A percentile compares a stretch with the other conserved stretches of the same genome.
These are phyloP conservation scores for Chrysanthemum seticuspe DNA, from an alignment of 129 eudicot species.

Conservation along the genomic window DNA sequence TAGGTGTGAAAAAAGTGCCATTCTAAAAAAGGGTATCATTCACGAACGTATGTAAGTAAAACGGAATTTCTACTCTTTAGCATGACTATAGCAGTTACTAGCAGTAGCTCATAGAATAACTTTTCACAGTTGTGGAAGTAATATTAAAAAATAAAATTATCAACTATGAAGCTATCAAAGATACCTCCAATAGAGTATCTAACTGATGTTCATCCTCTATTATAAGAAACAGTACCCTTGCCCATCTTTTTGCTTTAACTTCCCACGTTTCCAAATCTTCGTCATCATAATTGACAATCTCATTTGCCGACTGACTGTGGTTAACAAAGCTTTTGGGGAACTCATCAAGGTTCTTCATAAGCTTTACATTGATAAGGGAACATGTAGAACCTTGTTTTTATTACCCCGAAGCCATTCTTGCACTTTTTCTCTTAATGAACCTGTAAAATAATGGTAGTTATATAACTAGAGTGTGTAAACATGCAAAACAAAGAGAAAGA, in stretches of 20 bases:
- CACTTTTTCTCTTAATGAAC: constrained; percentile 56
- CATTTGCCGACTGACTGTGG: constrained; percentile 29
- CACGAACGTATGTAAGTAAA: background rate
- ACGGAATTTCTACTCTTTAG: background rate
- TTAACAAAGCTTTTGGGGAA: constrained; percentile 53
- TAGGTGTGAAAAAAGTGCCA: too few species aligned
- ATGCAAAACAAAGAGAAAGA: background rate
- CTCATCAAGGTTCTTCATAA: constrained; percentile 49
- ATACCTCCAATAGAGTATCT: constrained; percentile 55
- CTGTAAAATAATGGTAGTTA: constrained; percentile 34
- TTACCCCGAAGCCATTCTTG: constrained; percentile 67
- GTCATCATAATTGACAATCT: constrained; percentile 54
- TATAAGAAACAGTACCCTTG: constrained; percentile 58
- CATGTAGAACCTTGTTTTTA: constrained; percentile 23
- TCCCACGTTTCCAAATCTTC: constrained; percentile 83
- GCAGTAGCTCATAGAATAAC: background rate
- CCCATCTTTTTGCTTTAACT: constrained; percentile 79
- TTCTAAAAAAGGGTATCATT: background rate
- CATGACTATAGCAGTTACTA: background rate
- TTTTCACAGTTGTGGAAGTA: background rate
- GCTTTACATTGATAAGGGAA: constrained; percentile 25
- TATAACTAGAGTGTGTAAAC: background rate
- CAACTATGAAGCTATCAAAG: constrained; percentile 7
- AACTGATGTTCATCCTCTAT: constrained; percentile 51
- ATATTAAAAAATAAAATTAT: background rate